A percentile compares a stretch with the other conserved stretches of the same genome.
These are phyloP conservation scores for Cytospora schulzeri DNA, from an alignment of 2,329 filamentous ascomycete genomes.

Conservation along the genomic window DNA sequence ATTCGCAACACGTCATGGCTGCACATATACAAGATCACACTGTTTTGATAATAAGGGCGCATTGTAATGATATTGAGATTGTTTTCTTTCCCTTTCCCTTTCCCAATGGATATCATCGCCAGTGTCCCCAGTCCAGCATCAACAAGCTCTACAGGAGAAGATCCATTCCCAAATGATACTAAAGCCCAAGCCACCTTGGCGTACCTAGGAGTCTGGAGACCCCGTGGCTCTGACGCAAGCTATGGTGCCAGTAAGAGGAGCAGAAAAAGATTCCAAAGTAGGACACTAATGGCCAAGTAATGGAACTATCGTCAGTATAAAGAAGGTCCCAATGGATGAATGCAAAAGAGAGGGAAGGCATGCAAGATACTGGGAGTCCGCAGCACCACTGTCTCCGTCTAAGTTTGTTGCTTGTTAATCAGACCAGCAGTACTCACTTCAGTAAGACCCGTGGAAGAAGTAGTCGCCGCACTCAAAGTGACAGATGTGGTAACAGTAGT, in stretches of 20 bases:
- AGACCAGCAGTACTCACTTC: constrained; percentile 4
- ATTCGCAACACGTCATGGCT: not conserved
- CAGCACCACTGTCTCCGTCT: not conserved
- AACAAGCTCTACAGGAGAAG: too few species aligned
- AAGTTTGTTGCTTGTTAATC: not conserved
- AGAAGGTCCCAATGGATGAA: too few species aligned
- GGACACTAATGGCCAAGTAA: constrained; percentile 6
- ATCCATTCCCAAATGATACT: not conserved
- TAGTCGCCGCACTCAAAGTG: not conserved
- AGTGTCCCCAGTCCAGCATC: not conserved
- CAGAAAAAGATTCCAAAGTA: not conserved
- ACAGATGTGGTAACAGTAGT: constrained; percentile 1
- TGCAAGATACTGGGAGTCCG: not conserved
- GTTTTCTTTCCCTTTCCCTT: not conserved
- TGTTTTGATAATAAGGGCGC: not conserved
- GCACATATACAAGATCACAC: not conserved
- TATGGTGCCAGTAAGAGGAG: not conserved
- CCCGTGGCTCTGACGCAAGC: constrained; percentile 1
- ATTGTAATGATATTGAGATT: not conserved
- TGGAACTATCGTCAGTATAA: not conserved
- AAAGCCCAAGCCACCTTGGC: not conserved
- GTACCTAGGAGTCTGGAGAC: not conserved
- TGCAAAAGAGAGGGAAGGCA: too few species aligned
- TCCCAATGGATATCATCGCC: not conserved
- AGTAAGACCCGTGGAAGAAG: not conserved